Evolutionary conservation across 495 filamentous ascomycete genomes (phyloP).

Genomic region (Lentithecium fluviatile): DNA sequence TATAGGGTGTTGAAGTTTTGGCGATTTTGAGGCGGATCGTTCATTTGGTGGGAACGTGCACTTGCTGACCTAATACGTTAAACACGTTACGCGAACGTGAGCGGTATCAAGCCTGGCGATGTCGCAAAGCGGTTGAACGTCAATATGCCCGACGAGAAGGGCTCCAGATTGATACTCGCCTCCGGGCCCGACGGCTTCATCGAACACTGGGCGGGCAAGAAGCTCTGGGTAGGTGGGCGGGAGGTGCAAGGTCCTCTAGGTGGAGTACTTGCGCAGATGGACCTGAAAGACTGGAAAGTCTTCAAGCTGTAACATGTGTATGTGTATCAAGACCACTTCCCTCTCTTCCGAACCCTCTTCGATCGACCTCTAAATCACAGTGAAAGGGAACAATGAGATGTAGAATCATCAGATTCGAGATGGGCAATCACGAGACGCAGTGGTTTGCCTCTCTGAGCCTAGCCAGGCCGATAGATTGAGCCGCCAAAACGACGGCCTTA

Average conservation of each 20-base stretch:
- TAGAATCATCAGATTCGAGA: neutral
- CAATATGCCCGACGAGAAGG: conserved; percentile 11
- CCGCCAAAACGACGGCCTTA: neutral
- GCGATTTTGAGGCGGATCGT: too few relatives aligned
- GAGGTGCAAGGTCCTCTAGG: conserved; percentile 66
- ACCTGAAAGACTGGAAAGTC: conserved; percentile 57
- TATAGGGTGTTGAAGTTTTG: too few relatives aligned
- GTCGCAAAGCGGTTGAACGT: conserved; percentile 41
- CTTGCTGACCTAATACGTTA: too few relatives aligned
- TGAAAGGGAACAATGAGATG: too few relatives aligned
- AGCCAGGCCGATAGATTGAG: neutral
- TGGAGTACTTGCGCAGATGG: conserved; percentile 55
- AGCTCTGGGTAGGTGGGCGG: conserved; percentile 66
- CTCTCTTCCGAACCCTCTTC: neutral
- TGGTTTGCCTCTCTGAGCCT: neutral
- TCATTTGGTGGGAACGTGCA: too few relatives aligned
- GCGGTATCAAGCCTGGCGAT: conserved; percentile 55
- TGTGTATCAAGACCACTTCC: neutral
- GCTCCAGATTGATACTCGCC: conserved; percentile 65
- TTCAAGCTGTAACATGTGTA: conserved; percentile 56
- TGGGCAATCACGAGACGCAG: neutral
- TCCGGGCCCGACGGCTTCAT: conserved; percentile 93
- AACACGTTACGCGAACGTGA: too few relatives aligned
- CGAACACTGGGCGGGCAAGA: conserved; percentile 71
- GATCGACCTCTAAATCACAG: too few relatives aligned